Evolutionary conservation across 192 early-diverging fungal genomes (phyloP).

Genomic region (Umbelopsis vinacea): DNA sequence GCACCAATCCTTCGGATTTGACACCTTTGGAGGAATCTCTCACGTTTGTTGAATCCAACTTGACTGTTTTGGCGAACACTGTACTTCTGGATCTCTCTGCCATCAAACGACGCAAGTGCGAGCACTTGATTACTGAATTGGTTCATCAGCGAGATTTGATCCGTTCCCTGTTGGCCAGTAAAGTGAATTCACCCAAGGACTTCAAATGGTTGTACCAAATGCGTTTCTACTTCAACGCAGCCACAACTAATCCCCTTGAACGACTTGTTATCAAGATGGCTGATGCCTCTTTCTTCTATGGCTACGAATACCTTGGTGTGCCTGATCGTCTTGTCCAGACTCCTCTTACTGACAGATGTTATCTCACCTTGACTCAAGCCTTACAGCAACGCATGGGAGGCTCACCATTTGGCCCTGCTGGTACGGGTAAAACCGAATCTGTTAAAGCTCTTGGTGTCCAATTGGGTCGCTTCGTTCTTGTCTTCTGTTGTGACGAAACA

Average conservation of each 20-base stretch:
- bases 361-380: conserved; percentile 97
- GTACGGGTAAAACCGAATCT: conserved; percentile 99
- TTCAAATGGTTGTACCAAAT: conserved; percentile 98
- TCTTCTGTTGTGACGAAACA: conserved; percentile 99
- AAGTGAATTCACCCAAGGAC: conserved; percentile 64
- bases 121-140: conserved; percentile 98
- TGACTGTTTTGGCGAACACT: conserved; percentile 90
- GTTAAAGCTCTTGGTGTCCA: conserved; percentile 97
- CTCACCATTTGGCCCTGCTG: conserved; percentile 97
- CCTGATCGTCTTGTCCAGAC: conserved; percentile 98
- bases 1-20: conserved; percentile 37
- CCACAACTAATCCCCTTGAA: conserved; percentile 66
- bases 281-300: conserved; percentile 92
- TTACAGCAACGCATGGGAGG: conserved; percentile 92
- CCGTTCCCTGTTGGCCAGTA: conserved; percentile 61
- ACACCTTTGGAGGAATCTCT: conserved; percentile 63
- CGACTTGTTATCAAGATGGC: conserved; percentile 88
- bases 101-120: conserved; percentile 91
- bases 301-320: conserved; percentile 98
- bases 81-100: conserved; percentile 86
- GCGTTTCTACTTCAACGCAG: conserved; percentile 78
- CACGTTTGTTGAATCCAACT: conserved; percentile 65
- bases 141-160: conserved; percentile 98
- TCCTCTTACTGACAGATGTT: conserved; percentile 98
- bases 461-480: conserved; percentile 95